These are phyloP conservation scores for Actinomortierella ambigua DNA, from an alignment of 371 early-diverging fungal genomes.

Conservation along the genomic window DNA sequence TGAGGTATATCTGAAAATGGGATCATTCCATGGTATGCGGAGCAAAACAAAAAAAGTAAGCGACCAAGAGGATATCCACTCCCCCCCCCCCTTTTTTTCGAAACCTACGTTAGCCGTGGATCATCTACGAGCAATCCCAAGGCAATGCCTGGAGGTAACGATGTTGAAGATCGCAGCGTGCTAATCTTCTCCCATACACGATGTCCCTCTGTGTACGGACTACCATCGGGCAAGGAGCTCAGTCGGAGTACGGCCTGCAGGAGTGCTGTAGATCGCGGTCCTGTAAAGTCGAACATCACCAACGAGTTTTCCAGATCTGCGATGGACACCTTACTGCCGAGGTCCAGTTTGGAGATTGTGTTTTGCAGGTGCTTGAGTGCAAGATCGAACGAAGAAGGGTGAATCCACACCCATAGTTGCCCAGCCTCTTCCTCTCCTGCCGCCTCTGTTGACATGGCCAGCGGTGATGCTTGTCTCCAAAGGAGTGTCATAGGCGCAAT, in stretches of 20 bases:
- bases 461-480: constrained; percentile 58
- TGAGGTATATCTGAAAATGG: too few species aligned
- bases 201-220: constrained; percentile 36
- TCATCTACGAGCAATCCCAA: constrained; percentile 73
- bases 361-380: constrained; percentile 35
- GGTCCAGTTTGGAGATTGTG: constrained; percentile 14
- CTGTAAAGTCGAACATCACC: constrained; percentile 75
- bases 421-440: constrained; percentile 24
- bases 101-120: constrained; percentile 69
- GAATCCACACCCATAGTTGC: constrained; percentile 70
- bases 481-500: constrained; percentile 70
- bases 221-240: constrained; percentile 6
- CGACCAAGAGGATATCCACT: too few species aligned
- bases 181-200: constrained; percentile 59
- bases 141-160: constrained; percentile 71
- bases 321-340: constrained; percentile 14
- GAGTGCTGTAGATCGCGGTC: constrained; percentile 78
- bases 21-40: too few species aligned
- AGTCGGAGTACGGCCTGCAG: constrained; percentile 53
- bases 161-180: constrained; percentile 60
- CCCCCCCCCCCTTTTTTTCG: too few species aligned
- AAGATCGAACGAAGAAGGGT: constrained; percentile 60
- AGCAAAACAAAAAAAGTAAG: too few species aligned
- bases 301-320: constrained; percentile 52
- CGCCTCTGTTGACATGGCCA: background rate